phyloP scores from a whole-genome alignment of 78 protist genomes.

The Dictyostelium intermedium region DNA sequence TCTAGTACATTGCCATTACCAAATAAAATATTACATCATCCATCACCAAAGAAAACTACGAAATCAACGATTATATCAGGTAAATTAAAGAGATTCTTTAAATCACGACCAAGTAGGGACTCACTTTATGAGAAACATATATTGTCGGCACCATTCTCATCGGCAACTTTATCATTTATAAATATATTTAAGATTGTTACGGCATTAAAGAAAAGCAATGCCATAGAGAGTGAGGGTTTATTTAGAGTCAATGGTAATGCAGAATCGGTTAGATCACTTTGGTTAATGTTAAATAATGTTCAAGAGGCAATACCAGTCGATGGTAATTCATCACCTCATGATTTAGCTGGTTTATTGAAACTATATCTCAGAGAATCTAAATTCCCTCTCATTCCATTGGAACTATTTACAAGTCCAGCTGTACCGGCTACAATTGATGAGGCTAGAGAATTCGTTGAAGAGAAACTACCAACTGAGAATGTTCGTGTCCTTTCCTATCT shows the following conservation, averaged over 20 bases:
- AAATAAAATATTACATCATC: conserved; percentile 9
- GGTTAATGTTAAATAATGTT: conserved; percentile 26
- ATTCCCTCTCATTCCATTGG: conserved; percentile 63
- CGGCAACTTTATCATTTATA: conserved; percentile 23
- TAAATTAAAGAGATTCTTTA: conserved; percentile 38
- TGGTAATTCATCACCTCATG: neutral
- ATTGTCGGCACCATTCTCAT: conserved; percentile 36
- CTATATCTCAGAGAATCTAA: conserved; percentile 54
- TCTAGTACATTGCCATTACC: neutral
- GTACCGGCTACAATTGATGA: conserved; percentile 1
- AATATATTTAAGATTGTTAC: conserved; percentile 43
- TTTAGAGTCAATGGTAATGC: conserved; percentile 74
- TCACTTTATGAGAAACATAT: conserved; percentile 65
- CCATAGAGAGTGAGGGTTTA: conserved; percentile 38
- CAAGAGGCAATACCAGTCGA: neutral
- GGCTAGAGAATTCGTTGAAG: conserved; percentile 4
- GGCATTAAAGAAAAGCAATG: conserved; percentile 43
- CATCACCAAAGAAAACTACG: conserved; percentile 16
- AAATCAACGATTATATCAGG: conserved; percentile 43
- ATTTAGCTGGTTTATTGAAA: conserved; percentile 63
- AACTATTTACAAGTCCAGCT: neutral
- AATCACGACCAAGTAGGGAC: conserved; percentile 44
- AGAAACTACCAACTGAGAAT: conserved; percentile 57
- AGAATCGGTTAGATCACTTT: conserved; percentile 43
- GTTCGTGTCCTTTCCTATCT: neutral